Conservation (phyloP, 2,329 filamentous ascomycete genomes). For the Epichloe sylvatica region DNA sequence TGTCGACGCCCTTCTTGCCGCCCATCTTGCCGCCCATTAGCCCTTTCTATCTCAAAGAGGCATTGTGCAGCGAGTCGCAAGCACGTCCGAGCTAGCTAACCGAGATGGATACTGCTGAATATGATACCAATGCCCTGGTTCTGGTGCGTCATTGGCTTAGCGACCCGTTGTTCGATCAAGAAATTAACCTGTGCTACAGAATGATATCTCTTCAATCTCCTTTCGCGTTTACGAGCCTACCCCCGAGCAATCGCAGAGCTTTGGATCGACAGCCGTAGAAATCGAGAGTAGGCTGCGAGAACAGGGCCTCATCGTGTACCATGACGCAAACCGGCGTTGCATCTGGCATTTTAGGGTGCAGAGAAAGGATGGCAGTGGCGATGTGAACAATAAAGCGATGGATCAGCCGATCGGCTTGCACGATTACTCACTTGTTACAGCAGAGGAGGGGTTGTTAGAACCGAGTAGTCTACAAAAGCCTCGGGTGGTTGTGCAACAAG, state of each 20-base stretch:
- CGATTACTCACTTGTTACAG: constrained; percentile 28
- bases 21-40: not conserved
- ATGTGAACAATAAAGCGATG: constrained; percentile 15
- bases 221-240: constrained; percentile 42
- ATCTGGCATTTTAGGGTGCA: constrained; percentile 42
- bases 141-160: constrained; percentile 30
- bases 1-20: constrained; percentile 8
- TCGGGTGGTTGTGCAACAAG: constrained; percentile 24
- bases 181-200: constrained; percentile 23
- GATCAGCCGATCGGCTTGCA: constrained; percentile 28
- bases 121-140: constrained; percentile 47
- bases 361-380: constrained; percentile 25
- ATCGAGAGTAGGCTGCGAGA: constrained; percentile 37
- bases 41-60: not conserved
- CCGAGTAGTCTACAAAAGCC: constrained; percentile 34
- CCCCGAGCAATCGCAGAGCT: constrained; percentile 27
- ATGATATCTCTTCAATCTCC: constrained; percentile 40
- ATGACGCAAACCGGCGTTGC: constrained; percentile 34
- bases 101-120: constrained; percentile 51
- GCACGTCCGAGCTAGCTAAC: constrained; percentile 14
- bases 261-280: constrained; percentile 33
- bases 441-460: constrained; percentile 38
- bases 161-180: not conserved
- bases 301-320: constrained; percentile 39
- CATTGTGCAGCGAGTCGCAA: constrained; percentile 2